These are phyloP conservation scores for Eimeria zaria DNA, from an alignment of 169 alveolate species.

Conservation along the genomic window DNA sequence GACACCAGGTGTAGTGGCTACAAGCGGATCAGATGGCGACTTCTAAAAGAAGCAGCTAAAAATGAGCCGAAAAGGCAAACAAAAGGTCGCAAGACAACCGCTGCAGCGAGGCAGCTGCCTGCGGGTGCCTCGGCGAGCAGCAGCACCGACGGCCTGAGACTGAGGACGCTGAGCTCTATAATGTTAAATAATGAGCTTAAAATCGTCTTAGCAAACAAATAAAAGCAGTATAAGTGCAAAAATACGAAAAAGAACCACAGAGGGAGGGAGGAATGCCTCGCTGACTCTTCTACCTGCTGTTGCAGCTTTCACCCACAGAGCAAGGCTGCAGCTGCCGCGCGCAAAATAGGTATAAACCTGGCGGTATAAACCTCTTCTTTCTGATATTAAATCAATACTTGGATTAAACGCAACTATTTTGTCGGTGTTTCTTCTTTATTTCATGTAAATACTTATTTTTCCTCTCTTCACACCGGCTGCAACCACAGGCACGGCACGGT, in stretches of 20 bases:
- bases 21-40: conserved; percentile 9
- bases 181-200: not conserved
- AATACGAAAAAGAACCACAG: not conserved
- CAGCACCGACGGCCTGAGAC: conserved; percentile 30
- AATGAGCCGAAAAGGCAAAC: not conserved
- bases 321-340: conserved; percentile 61
- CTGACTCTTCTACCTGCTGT: not conserved
- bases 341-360: conserved; percentile 26
- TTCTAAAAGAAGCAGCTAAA: not conserved
- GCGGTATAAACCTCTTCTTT: not conserved
- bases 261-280: not conserved
- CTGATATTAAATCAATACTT: not conserved
- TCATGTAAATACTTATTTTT: not conserved
- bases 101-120: conserved; percentile 60
- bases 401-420: not conserved
- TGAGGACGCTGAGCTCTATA: not conserved
- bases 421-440: not conserved
- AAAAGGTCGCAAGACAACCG: not conserved
- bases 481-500: not conserved
- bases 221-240: conserved; percentile 1
- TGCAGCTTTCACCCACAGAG: conserved; percentile 28
- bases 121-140: conserved; percentile 67
- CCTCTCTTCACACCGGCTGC: not conserved
- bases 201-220: conserved; percentile 39
- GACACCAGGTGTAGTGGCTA: conserved; percentile 33